Conservation (phyloP, 78 protist species). For the Dictyostelium capitatum region DNA sequence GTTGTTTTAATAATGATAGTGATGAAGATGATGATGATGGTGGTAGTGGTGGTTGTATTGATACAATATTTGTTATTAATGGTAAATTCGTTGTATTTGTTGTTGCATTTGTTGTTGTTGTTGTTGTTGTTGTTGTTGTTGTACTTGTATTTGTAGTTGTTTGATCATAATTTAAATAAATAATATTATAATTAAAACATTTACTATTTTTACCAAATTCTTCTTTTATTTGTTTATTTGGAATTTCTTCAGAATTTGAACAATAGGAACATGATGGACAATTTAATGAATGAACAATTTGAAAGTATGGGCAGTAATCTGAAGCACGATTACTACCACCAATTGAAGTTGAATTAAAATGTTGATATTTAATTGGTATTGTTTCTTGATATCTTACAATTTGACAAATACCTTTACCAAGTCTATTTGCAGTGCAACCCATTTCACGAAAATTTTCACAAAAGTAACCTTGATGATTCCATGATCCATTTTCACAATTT, state of each 20-base stretch:
- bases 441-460: not conserved
- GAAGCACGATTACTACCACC: constrained; percentile 58
- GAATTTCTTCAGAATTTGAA: not conserved
- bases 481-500: constrained; percentile 16
- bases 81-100: not conserved
- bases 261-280: not conserved
- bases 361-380: constrained; percentile 46
- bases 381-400: not conserved
- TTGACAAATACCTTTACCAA: constrained; percentile 53
- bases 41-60: too few relatives aligned
- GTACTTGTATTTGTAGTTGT: not conserved
- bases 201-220: constrained; percentile 31
- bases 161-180: not conserved
- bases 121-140: not conserved
- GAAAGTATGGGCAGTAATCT: constrained; percentile 61
- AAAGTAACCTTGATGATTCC: constrained; percentile 47
- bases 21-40: too few relatives aligned
- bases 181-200: constrained; percentile 52
- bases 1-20: too few relatives aligned
- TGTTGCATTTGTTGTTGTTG: not conserved
- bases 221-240: constrained; percentile 13
- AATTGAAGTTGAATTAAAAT: constrained; percentile 19
- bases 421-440: constrained; percentile 60
- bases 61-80: too few relatives aligned
- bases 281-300: not conserved